Evolutionary conservation across 495 filamentous ascomycete genomes (phyloP).

Genomic region (Hypoxylon lienhwacheense): DNA sequence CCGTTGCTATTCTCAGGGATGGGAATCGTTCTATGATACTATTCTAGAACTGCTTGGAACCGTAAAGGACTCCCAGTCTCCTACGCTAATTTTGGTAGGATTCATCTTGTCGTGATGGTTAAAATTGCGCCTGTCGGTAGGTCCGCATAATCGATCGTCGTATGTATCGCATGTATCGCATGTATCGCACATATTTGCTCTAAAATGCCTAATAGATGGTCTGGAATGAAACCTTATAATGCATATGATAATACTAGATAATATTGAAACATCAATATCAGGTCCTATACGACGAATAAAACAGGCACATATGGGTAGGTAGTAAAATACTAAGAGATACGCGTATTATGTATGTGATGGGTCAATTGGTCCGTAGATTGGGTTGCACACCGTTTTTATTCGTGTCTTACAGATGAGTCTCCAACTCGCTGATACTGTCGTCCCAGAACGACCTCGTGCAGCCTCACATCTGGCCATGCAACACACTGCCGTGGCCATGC

Average conservation of each 20-base stretch:
- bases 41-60: conserved; percentile 35
- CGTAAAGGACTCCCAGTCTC: conserved; percentile 5
- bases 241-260: not conserved
- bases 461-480: conserved; percentile 23
- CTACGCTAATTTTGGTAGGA: conserved; percentile 6
- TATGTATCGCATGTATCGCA: not conserved
- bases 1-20: conserved; percentile 25
- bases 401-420: conserved; percentile 25
- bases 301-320: conserved; percentile 1
- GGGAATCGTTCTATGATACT: conserved; percentile 6
- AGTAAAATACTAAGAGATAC: not conserved
- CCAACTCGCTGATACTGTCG: conserved; percentile 27
- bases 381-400: conserved; percentile 18
- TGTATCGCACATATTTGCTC: no score
- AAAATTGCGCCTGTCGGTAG: conserved; percentile 21
- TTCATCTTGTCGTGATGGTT: conserved; percentile 8
- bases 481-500: conserved; percentile 28
- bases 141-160: conserved; percentile 11
- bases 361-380: conserved; percentile 10
- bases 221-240: not conserved
- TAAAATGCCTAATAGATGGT: no score
- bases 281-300: no score
- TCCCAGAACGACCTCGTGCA: conserved; percentile 26
- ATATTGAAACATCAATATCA: no score
- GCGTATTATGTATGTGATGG: not conserved